These are phyloP conservation scores for Phoenix roebelenii DNA, from an alignment of 176 grass and related monocot species.

Conservation along the genomic window DNA sequence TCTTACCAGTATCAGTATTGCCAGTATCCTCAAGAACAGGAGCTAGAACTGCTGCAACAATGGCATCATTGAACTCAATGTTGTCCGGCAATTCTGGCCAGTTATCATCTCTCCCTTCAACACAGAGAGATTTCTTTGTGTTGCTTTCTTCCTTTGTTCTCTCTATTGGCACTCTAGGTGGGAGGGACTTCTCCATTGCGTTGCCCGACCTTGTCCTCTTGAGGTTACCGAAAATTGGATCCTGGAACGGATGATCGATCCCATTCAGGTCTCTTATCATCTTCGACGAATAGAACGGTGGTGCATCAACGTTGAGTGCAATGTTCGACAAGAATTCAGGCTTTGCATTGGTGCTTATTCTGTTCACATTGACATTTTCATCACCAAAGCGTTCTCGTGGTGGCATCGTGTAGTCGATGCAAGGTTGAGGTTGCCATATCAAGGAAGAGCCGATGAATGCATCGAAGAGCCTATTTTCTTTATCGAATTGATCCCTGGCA, in stretches of 20 bases:
- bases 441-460: conserved; percentile 55
- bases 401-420: conserved; percentile 43
- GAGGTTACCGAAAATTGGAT: conserved; percentile 44
- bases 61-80: conserved; percentile 67
- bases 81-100: conserved; percentile 88
- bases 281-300: conserved; percentile 61
- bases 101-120: conserved; percentile 32
- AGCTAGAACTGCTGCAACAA: conserved; percentile 46
- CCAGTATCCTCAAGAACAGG: conserved; percentile 40
- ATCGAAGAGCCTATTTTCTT: conserved; percentile 70
- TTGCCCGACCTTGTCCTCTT: conserved; percentile 75
- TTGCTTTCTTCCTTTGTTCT: conserved; percentile 13
- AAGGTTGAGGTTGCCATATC: conserved; percentile 95
- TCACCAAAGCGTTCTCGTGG: conserved; percentile 31
- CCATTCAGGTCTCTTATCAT: conserved; percentile 26
- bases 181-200: conserved; percentile 32
- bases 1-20: neutral
- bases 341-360: neutral
- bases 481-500: conserved; percentile 20
- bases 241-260: conserved; percentile 20
- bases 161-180: neutral
- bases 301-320: conserved; percentile 61
- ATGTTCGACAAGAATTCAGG: neutral
- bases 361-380: conserved; percentile 38
- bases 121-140: conserved; percentile 42